phyloP scores from a whole-genome alignment of 495 filamentous ascomycete species.

The Sordaria brevicollis region DNA sequence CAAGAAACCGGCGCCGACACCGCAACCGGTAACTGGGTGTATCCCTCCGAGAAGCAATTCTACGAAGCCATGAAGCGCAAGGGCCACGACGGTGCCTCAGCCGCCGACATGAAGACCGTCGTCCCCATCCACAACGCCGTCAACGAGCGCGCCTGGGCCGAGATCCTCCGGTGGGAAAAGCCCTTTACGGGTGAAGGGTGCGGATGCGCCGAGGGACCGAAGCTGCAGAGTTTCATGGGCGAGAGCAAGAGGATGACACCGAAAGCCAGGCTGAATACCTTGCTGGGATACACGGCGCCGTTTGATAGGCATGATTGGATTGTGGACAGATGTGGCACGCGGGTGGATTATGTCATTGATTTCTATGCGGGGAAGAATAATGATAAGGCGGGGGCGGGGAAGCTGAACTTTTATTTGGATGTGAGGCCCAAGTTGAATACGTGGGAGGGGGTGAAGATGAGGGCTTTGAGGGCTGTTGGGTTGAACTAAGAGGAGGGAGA shows the following conservation, averaged over 20 bases:
- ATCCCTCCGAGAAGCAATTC: constrained; percentile 92
- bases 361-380: constrained; percentile 77
- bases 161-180: constrained; percentile 78
- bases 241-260: constrained; percentile 65
- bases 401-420: constrained; percentile 86
- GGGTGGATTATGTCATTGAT: constrained; percentile 92
- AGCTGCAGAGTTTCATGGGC: constrained; percentile 74
- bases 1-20: constrained; percentile 58
- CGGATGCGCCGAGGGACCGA: constrained; percentile 65
- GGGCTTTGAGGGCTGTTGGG: constrained; percentile 53
- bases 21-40: constrained; percentile 78
- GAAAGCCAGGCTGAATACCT: constrained; percentile 66
- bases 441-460: constrained; percentile 83
- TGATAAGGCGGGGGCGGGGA: constrained; percentile 39
- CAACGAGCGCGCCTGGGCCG: constrained; percentile 77
- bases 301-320: constrained; percentile 99
- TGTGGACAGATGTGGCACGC: constrained; percentile 82
- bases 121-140: constrained; percentile 98
- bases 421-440: constrained; percentile 90
- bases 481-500: constrained; percentile 29
- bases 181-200: constrained; percentile 28
- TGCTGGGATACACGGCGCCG: constrained; percentile 77
- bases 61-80: constrained; percentile 92
- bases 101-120: constrained; percentile 72
- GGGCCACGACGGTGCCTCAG: constrained; percentile 39